Base-by-base conservation (phyloP, 176 grass and related monocot species). In the Calamus simplicifolius region DNA sequence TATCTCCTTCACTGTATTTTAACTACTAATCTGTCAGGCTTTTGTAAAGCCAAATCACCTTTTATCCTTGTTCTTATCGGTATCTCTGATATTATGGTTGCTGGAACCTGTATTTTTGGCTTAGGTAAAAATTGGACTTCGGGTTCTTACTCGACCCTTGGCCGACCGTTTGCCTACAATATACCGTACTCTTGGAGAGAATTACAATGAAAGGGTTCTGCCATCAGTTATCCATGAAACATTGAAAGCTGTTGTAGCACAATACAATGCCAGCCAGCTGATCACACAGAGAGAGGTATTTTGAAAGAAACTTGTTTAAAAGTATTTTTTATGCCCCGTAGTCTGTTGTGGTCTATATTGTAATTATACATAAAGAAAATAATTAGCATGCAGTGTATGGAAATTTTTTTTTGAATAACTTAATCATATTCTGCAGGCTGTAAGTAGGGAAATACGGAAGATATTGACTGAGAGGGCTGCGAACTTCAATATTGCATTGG, bases 401-500 rank as follows among this genome's bases (percentile, higher is more conserved):
- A 43, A 43, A 43, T n/a, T 10, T 26, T 43, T 43, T 16, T 28
- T 76, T 63, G 17, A 68, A 2, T 58, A 16, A 51, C 50, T 14
- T 66, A n/a, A 57, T 63, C 58, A 18, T 62, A 51, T 77, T 79
- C 8, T 43, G 56, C 69, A 98, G 93, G 82, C 87, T 73, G 93
- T 98, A 27, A 98, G 93, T 59, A 88, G 93, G 65, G 93, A 98
- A 76, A 98, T 98, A 50, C 83, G 93, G 73, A 98, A 98, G 75
- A 68, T 98, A 69, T 74, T 98, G 75, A 92, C 93, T 52, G 93
- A 92, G 58, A 83, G 93, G 63, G 93, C 87, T 12, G 78, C 35
- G 18, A 98, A 92, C 76, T 95, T 95, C 80, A 95, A 90, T 50
- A 76, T 95, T 21, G 83, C 80, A 56, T 73, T 95, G 56, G 91